phyloP scores from a whole-genome alignment of 2,329 filamentous ascomycete genomes.

The Parastagonospora avenae region DNA sequence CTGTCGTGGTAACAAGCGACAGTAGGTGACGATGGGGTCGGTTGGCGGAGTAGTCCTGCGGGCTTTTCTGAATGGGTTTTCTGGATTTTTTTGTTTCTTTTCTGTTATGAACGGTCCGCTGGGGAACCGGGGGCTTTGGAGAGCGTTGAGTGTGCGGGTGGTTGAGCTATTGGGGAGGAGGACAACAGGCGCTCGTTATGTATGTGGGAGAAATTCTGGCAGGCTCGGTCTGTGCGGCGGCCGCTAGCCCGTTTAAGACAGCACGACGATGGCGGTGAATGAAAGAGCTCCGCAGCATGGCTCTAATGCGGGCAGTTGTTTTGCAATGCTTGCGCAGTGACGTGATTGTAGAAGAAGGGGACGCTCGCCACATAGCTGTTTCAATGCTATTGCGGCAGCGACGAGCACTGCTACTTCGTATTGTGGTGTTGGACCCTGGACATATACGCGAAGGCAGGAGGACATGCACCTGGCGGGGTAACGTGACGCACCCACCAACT shows the following conservation, averaged over 20 bases:
- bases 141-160: constrained; percentile 32
- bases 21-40: constrained; percentile 28
- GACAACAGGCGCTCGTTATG: constrained; percentile 21
- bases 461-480: background rate
- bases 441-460: background rate
- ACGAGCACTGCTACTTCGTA: background rate
- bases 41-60: constrained; percentile 36
- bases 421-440: constrained; percentile 1
- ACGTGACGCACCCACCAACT: no score
- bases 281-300: constrained; percentile 17
- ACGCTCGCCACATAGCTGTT: background rate
- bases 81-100: constrained; percentile 48
- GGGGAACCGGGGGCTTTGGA: constrained; percentile 35
- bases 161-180: constrained; percentile 27
- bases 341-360: background rate
- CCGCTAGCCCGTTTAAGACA: constrained; percentile 19
- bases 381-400: background rate
- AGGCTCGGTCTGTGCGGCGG: constrained; percentile 25
- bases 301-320: constrained; percentile 5
- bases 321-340: background rate
- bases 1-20: constrained; percentile 36
- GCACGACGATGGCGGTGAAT: constrained; percentile 27
- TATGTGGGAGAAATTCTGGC: constrained; percentile 29
- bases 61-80: constrained; percentile 42
- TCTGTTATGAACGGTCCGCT: constrained; percentile 43